phyloP scores from a whole-genome alignment of 2,329 filamentous ascomycete species.

The Stagonosporopsis vannaccii region DNA sequence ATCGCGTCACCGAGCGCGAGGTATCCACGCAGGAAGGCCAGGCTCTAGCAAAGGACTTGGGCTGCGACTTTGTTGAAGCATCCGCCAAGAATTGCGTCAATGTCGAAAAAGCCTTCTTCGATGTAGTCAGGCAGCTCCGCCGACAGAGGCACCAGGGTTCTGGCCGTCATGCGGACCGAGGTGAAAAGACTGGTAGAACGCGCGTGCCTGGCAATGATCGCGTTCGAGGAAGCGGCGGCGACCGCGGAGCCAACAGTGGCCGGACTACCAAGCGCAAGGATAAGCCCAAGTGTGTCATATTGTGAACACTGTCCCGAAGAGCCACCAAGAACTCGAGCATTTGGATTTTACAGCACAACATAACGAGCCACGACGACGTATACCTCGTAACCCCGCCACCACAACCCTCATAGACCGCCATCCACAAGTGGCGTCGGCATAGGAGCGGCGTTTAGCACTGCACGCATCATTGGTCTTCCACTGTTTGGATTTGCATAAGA shows the following conservation, averaged over 20 bases:
- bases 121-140: slow-evolving; percentile 90
- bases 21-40: slow-evolving; percentile 97
- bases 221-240: slow-evolving; percentile 21
- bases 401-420: slow-evolving; percentile 41
- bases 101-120: slow-evolving; percentile 97
- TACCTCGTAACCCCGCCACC: slow-evolving; percentile 33
- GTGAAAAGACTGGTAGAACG: slow-evolving; percentile 19
- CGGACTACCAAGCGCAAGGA: slow-evolving; percentile 30
- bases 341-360: slow-evolving; percentile 36
- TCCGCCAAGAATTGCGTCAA: slow-evolving; percentile 99
- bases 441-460: slow-evolving; percentile 46
- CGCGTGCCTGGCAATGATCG: slow-evolving; percentile 29
- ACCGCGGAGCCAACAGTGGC: slow-evolving; percentile 26
- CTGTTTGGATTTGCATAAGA: slow-evolving; percentile 39
- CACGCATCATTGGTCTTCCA: slow-evolving; percentile 37
- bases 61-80: slow-evolving; percentile 95
- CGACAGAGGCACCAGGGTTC: slow-evolving; percentile 71
- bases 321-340: slow-evolving; percentile 26
- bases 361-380: slow-evolving; percentile 40
- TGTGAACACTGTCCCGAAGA: slow-evolving; percentile 29
- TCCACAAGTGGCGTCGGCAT: slow-evolving; percentile 44
- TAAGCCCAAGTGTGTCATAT: slow-evolving; percentile 46
- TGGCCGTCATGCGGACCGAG: slow-evolving; percentile 28
- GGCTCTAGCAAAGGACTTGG: slow-evolving; percentile 86
- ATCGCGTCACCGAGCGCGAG: slow-evolving; percentile 92